Evolutionary conservation across 768 basidiomycete genomes (phyloP), one percentile per base, ranked within the genome.

Genomic region (Dacryopinax spathularia): DNA sequence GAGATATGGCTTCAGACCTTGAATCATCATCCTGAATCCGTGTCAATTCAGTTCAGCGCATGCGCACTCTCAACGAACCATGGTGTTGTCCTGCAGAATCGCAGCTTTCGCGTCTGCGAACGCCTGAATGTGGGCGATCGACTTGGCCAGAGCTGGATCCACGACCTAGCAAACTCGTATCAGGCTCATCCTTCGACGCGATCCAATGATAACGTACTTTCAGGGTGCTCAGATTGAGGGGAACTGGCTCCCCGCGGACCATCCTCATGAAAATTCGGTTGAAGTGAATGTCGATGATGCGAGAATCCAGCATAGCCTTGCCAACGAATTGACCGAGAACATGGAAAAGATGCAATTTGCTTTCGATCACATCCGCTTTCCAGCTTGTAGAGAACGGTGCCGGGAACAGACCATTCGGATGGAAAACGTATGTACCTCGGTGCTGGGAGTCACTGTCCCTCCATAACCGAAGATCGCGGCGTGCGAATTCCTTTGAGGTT

Each of bases 251-350:
- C 22, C 90, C 91, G 15, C 98, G 82, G 5, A 94, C 81, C 61
- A 90, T 81, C 73, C 90, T 91, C 67, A 98, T 78, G 81, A 98
- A 97, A n/a, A 95, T 77, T 73, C 89, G 91, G 77, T 92, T 97
- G 73, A 98, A 85, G 31, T 89, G 86, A 67, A 98, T 78, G 73
- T 98, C 96, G 75, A 98, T 95, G 71, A 98, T 97, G 20, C 96
- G 84, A 10, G 94, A 96, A 75, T 99, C 96, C 43, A 98, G 78
- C 81, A 98, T 85, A 2, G 95, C 93, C 76, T 97, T 95, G 9
- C 93, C 96, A 27, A 96, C 86, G 74, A 98, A 97, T 73, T 95
- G 91, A 2, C 96, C 96, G 56, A 98, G 85, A 22, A 94, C 86
- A 39, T 87, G 84, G 73, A 94, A 86, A 61, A 95, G 82, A 69